phyloP scores from a whole-genome alignment of 306 rosid species.

The Argentina anserina region DNA sequence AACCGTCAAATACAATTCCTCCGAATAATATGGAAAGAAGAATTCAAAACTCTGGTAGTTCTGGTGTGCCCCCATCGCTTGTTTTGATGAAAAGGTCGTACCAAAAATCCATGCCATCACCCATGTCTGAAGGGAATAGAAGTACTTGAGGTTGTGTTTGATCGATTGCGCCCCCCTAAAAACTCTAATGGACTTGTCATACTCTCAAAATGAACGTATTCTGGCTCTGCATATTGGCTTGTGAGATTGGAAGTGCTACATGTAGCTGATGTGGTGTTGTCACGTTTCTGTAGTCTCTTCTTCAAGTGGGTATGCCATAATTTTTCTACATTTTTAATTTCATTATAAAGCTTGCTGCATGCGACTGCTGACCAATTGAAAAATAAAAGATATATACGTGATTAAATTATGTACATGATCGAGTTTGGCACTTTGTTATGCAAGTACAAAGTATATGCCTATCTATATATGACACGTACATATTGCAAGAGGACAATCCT shows the following conservation, averaged over 20 bases:
- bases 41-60: conserved; percentile 51
- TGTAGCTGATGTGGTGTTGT: not conserved
- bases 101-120: conserved; percentile 85
- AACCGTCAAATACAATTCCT: conserved; percentile 2
- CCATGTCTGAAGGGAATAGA: conserved; percentile 27
- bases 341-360: conserved; percentile 74
- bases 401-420: not conserved
- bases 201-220: conserved; percentile 22
- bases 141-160: conserved; percentile 25
- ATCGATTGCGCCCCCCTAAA: conserved; percentile 24
- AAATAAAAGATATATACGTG: not conserved
- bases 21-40: not conserved
- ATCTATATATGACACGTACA: too few species aligned
- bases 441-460: not conserved
- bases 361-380: conserved; percentile 96
- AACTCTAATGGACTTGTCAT: conserved; percentile 22
- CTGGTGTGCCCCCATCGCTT: conserved; percentile 36
- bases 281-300: conserved; percentile 48
- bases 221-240: conserved; percentile 35
- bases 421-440: not conserved
- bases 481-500: too few species aligned
- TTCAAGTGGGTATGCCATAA: conserved; percentile 97
- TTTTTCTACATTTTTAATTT: conserved; percentile 90
- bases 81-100: conserved; percentile 56
- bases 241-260: conserved; percentile 29